These are phyloP conservation scores for Solanum chilense DNA, from an alignment of 257 asterid species.

Conservation along the genomic window DNA sequence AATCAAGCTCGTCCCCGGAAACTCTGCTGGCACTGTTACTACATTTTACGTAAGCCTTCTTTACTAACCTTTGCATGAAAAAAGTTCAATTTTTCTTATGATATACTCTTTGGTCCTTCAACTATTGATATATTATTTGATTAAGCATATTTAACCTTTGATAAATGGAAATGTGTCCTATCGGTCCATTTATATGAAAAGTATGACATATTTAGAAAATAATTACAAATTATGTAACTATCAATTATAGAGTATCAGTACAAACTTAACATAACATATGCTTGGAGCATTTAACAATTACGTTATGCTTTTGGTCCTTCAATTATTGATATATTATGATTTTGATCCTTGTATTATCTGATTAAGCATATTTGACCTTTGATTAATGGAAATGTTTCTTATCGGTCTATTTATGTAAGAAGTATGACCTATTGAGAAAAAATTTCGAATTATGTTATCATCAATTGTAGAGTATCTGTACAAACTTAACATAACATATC, in stretches of 20 bases:
- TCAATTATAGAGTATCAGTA: neutral
- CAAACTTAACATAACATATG: neutral
- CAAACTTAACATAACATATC: neutral
- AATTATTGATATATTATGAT: neutral
- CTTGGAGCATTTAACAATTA: neutral
- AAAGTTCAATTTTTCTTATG: neutral
- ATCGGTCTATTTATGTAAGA: neutral
- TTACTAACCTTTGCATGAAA: neutral
- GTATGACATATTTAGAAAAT: neutral
- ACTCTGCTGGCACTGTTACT: constrained; percentile 91
- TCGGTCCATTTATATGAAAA: neutral
- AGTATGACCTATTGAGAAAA: neutral
- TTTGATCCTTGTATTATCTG: too few relatives aligned
- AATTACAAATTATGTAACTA: neutral
- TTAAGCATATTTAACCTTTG: neutral
- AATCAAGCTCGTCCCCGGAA: constrained; percentile 68
- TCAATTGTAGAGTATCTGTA: neutral
- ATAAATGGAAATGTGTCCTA: neutral
- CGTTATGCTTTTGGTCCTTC: neutral
- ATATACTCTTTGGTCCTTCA: neutral
- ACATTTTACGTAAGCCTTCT: constrained; percentile 55
- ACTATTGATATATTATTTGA: neutral
- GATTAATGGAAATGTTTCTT: neutral
- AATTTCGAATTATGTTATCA: neutral
- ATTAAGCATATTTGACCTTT: neutral